Evolutionary conservation across 805 yeast genomes (phyloP).

Genomic region (Candida succiphila): DNA sequence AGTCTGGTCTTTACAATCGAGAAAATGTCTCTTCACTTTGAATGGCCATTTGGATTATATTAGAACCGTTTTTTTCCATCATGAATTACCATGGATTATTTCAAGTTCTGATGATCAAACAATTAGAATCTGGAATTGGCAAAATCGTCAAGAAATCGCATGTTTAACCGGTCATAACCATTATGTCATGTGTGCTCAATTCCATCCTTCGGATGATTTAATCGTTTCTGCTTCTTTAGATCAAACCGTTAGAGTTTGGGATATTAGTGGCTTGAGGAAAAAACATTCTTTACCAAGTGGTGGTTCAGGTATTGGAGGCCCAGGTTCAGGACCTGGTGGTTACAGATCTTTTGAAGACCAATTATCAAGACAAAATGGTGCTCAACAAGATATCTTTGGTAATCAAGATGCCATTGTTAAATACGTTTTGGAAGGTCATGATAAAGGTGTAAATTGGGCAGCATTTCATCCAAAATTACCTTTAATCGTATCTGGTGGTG

Average conservation of each 20-base stretch:
- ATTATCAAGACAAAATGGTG: constrained; percentile 45
- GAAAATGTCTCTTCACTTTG: constrained; percentile 86
- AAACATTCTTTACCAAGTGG: constrained; percentile 73
- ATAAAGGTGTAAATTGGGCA: constrained; percentile 98
- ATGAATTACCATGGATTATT: constrained; percentile 94
- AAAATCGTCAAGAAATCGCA: constrained; percentile 93
- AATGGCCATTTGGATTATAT: constrained; percentile 93
- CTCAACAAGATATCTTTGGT: constrained; percentile 91
- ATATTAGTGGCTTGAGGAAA: constrained; percentile 87
- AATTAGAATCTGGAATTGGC: constrained; percentile 99
- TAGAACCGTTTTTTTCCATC: constrained; percentile 90
- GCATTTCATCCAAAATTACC: constrained; percentile 96
- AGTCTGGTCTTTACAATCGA: constrained; percentile 90
- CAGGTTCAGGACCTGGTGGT: no score
- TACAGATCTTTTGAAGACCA: constrained; percentile 42
- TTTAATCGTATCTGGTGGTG: constrained; percentile 90
- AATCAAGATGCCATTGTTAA: constrained; percentile 90
- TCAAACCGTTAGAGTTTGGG: constrained; percentile 99
- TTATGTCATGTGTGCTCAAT: constrained; percentile 96
- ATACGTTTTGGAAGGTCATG: constrained; percentile 95
- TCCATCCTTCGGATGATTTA: constrained; percentile 92
- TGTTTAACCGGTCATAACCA: constrained; percentile 97
- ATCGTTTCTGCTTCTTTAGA: constrained; percentile 94
- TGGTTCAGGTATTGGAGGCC: constrained; percentile 20
- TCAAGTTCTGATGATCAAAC: constrained; percentile 98